Percentiles rank a stretch among this genome's conserved stretches.
These are phyloP conservation scores for Colletotrichum agaves DNA, from an alignment of 2,329 filamentous ascomycete species.

Conservation along the genomic window DNA sequence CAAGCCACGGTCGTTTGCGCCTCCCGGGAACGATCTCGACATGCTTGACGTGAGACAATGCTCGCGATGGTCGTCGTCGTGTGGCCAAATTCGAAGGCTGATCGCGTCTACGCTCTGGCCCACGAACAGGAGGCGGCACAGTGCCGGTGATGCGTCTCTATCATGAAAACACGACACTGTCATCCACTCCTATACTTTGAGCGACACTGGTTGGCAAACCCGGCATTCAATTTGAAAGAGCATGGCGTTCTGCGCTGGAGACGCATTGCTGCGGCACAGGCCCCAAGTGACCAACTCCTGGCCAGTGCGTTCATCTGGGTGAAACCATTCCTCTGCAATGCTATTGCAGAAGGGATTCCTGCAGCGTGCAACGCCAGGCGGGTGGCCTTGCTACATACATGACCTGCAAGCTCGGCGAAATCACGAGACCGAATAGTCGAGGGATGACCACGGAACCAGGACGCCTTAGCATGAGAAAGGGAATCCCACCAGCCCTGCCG, in stretches of 20 bases:
- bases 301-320: conserved; percentile 16
- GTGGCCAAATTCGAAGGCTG: not conserved
- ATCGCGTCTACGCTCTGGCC: not conserved
- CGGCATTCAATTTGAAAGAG: conserved; percentile 10
- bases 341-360: conserved; percentile 4
- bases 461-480: not conserved
- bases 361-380: conserved; percentile 13
- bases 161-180: not conserved
- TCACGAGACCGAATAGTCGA: not conserved
- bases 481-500: not conserved
- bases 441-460: not conserved
- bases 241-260: not conserved
- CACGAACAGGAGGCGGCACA: conserved; percentile 24
- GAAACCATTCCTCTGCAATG: conserved; percentile 12
- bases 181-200: not conserved
- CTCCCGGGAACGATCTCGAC: not conserved
- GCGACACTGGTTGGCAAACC: conserved; percentile 3
- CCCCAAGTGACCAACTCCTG: not conserved
- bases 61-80: not conserved
- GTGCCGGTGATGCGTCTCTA: conserved; percentile 5
- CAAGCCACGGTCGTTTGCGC: conserved; percentile 24
- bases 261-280: conserved; percentile 11
- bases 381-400: not conserved
- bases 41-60: not conserved
- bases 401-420: conserved; percentile 5